Evolutionary conservation across 2,329 filamentous ascomycete species (phyloP).

Genomic region (Aureobasidium melanogenum): DNA sequence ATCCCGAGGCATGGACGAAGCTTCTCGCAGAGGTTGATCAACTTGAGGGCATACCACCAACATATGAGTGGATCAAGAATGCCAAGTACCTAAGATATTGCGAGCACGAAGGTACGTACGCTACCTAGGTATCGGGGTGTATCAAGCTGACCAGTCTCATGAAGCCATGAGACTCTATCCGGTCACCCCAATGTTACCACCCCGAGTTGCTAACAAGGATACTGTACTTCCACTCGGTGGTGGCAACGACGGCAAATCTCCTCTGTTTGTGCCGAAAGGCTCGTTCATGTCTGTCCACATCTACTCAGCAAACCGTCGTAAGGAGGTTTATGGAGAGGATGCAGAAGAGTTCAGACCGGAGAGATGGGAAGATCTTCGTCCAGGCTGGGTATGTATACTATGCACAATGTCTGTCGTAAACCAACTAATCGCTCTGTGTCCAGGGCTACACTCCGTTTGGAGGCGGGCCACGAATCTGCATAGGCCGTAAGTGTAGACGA

Average conservation of each 20-base stretch:
- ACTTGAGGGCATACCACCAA: conserved; percentile 33
- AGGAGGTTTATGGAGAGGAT: conserved; percentile 30
- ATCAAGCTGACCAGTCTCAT: conserved; percentile 47
- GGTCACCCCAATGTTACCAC: conserved; percentile 53
- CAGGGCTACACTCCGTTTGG: conserved; percentile 3
- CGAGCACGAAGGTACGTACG: conserved; percentile 45
- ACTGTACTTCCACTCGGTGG: conserved; percentile 63
- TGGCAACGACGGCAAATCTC: conserved; percentile 43
- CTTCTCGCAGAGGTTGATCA: conserved; percentile 18
- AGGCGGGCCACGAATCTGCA: conserved; percentile 4
- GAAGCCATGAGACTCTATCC: conserved; percentile 74
- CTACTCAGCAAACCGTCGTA: conserved; percentile 29
- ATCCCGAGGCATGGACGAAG: conserved; percentile 18
- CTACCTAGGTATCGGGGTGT: conserved; percentile 14
- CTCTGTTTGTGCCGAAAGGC: conserved; percentile 37
- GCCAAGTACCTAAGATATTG: conserved; percentile 41
- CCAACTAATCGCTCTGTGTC: background rate
- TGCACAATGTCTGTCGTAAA: background rate
- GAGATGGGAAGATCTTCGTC: conserved; percentile 21
- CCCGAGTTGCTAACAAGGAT: conserved; percentile 59
- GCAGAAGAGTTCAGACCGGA: conserved; percentile 31
- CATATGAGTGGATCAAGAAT: conserved; percentile 17
- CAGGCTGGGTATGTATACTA: background rate
- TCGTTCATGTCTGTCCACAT: conserved; percentile 24
- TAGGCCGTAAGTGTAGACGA: background rate